These are phyloP conservation scores for Gnetum montanum DNA, from an alignment of 75 land plant genomes.

Conservation along the genomic window DNA sequence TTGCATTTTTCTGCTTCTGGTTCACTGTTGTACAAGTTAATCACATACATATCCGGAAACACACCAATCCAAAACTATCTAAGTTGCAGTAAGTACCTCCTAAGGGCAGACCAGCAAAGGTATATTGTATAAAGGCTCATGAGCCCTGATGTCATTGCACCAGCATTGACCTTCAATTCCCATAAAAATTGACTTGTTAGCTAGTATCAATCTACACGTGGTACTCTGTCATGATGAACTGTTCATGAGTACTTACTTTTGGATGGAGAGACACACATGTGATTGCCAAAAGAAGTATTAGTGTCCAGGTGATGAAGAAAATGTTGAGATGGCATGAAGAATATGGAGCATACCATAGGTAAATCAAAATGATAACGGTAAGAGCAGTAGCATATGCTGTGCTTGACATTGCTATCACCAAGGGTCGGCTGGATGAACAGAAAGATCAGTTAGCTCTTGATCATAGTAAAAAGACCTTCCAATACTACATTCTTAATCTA, in stretches of 20 bases:
- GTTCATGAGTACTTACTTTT: slow-evolving; percentile 46
- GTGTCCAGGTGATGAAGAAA: slow-evolving; percentile 81
- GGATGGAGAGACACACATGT: slow-evolving; percentile 69
- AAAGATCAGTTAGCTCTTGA: no score
- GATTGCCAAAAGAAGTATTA: slow-evolving; percentile 60
- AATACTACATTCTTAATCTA: no score
- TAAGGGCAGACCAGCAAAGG: slow-evolving; percentile 90
- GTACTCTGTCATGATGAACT: no score
- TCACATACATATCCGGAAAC: background rate
- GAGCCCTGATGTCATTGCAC: slow-evolving; percentile 68
- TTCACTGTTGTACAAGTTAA: no score
- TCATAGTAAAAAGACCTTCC: no score
- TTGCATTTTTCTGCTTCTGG: slow-evolving; percentile 56
- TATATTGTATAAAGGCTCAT: slow-evolving; percentile 85
- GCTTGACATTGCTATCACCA: slow-evolving; percentile 39
- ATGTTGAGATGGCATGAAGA: slow-evolving; percentile 77
- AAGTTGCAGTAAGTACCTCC: slow-evolving; percentile 39
- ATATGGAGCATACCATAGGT: slow-evolving; percentile 73
- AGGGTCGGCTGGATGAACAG: slow-evolving; percentile 52
- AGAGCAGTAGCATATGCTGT: slow-evolving; percentile 41
- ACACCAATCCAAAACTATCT: background rate
- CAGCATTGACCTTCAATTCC: slow-evolving; percentile 68
- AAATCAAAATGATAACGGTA: slow-evolving; percentile 71
- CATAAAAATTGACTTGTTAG: no score
- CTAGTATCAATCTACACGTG: no score